phyloP scores from a whole-genome alignment of 768 basidiomycete species.

The Suillus subluteus region DNA sequence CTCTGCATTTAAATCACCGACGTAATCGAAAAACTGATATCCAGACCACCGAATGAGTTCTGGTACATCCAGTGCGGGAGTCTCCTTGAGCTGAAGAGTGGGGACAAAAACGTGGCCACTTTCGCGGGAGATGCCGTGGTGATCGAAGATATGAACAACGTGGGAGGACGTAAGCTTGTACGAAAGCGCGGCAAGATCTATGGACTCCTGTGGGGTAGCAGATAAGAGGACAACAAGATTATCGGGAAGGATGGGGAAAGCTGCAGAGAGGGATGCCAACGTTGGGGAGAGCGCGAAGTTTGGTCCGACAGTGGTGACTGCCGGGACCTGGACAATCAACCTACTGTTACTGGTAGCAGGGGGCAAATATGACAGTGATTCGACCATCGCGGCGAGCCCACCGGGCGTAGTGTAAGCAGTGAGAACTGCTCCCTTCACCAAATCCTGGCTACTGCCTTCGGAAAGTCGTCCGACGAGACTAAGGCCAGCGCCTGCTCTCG shows the following conservation, averaged over 20 bases:
- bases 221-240: conserved; percentile 78
- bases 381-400: conserved; percentile 85
- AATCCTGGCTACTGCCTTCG: conserved; percentile 75
- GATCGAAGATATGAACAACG: conserved; percentile 90
- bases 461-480: conserved; percentile 79
- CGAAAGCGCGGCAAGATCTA: conserved; percentile 76
- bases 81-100: conserved; percentile 36
- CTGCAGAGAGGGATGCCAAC: conserved; percentile 65
- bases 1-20: conserved; percentile 63
- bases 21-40: conserved; percentile 79
- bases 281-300: conserved; percentile 77
- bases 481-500: conserved; percentile 82
- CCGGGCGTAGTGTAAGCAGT: conserved; percentile 82
- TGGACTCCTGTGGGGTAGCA: conserved; percentile 80
- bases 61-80: conserved; percentile 38
- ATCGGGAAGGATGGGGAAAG: conserved; percentile 63
- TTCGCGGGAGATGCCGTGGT: conserved; percentile 80
- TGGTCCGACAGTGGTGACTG: conserved; percentile 66
- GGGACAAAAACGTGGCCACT: conserved; percentile 56
- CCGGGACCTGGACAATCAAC: conserved; percentile 83
- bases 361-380: conserved; percentile 76
- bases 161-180: conserved; percentile 70
- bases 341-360: conserved; percentile 62
- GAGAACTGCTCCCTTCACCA: conserved; percentile 58
- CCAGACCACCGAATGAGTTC: conserved; percentile 59